A percentile compares a stretch with the other conserved stretches of the same genome.
Conservation (phyloP, 2,329 filamentous ascomycete species). For the Lasiodiplodia hormozganensis region DNA sequence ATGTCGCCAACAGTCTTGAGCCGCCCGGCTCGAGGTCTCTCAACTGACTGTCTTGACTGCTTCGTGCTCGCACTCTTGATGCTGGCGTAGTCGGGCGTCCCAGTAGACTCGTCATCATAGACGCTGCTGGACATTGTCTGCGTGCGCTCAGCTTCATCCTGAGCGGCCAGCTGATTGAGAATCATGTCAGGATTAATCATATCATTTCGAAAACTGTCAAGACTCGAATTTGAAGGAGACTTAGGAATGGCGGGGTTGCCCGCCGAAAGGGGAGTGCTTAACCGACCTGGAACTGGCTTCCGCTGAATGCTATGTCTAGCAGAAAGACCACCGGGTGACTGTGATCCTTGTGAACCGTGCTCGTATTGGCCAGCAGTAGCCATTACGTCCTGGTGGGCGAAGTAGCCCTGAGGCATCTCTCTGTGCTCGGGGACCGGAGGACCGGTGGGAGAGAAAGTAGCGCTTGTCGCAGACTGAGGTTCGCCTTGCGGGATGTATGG, state of each 20-base stretch:
- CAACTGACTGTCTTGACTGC: constrained; percentile 45
- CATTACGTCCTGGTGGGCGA: constrained; percentile 25
- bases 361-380: constrained; percentile 20
- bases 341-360: constrained; percentile 37
- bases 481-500: constrained; percentile 51
- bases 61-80: constrained; percentile 56
- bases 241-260: constrained; percentile 39
- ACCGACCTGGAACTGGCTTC: constrained; percentile 52
- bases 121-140: constrained; percentile 56
- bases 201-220: constrained; percentile 51
- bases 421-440: constrained; percentile 47
- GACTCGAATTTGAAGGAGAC: constrained; percentile 51
- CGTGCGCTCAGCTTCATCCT: constrained; percentile 33
- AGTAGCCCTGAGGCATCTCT: constrained; percentile 36
- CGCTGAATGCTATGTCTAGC: constrained; percentile 37
- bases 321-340: constrained; percentile 24
- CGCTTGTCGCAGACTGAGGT: constrained; percentile 32
- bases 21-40: constrained; percentile 79
- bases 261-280: constrained; percentile 44
- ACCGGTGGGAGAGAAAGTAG: constrained; percentile 40
- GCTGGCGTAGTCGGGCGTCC: constrained; percentile 82
- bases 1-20: constrained; percentile 73
- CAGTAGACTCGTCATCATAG: constrained; percentile 69
- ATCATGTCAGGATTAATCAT: constrained; percentile 53
- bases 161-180: constrained; percentile 48